Evolutionary conservation across 2,329 filamentous ascomycete genomes (phyloP).

Genomic region (Colletotrichum coccodes): DNA sequence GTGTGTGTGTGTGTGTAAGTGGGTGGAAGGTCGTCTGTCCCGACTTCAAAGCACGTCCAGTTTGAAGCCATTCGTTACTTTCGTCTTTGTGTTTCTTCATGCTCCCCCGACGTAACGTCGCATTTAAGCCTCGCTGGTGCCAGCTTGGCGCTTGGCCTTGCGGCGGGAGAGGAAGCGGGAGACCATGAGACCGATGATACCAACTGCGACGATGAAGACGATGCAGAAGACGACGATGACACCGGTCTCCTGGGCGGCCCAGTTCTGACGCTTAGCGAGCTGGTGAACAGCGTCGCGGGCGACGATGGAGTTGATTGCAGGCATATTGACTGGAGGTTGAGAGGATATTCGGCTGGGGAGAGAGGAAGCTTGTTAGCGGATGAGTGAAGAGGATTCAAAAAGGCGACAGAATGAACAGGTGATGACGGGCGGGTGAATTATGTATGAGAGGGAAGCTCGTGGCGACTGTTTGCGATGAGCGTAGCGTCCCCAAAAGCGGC

Average conservation of each 20-base stretch:
- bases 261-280: constrained; percentile 54
- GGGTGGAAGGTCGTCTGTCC: background rate
- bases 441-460: constrained; percentile 21
- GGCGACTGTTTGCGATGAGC: constrained; percentile 1
- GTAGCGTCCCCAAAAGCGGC: background rate
- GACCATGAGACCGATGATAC: constrained; percentile 43
- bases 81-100: background rate
- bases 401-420: background rate
- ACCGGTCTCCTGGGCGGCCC: constrained; percentile 49
- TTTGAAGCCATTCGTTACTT: constrained; percentile 9
- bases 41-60: background rate
- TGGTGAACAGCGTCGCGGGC: constrained; percentile 50
- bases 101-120: background rate
- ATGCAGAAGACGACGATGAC: constrained; percentile 57
- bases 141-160: constrained; percentile 42
- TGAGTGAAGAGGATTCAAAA: background rate
- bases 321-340: constrained; percentile 47
- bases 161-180: constrained; percentile 44
- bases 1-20: background rate
- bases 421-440: constrained; percentile 21
- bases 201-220: constrained; percentile 50
- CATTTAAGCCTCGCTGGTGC: constrained; percentile 19
- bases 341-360: constrained; percentile 24
- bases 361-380: constrained; percentile 7
- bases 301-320: constrained; percentile 51